Conservation (phyloP, 1,284 basidiomycete genomes). For the Leccinum colubrinum region DNA sequence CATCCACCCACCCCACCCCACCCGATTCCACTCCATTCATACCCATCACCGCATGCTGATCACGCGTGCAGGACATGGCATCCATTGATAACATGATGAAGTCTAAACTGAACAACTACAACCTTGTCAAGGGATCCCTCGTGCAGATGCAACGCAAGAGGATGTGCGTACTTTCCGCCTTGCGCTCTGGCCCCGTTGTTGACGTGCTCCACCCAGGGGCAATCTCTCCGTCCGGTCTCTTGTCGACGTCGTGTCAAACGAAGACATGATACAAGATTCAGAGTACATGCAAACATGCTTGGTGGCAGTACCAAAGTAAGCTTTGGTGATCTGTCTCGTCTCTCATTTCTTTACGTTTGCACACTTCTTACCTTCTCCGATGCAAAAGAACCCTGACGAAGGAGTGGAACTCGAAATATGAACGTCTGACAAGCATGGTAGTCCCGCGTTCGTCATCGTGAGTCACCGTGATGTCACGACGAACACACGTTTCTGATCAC, state of each 20-base stretch:
- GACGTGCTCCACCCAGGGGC: constrained; percentile 55
- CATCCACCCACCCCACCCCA: constrained; percentile 6
- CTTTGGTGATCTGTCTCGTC: constrained; percentile 11
- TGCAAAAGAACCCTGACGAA: constrained; percentile 71
- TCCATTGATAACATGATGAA: constrained; percentile 91
- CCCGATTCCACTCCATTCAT: constrained; percentile 9
- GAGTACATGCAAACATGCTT: constrained; percentile 94
- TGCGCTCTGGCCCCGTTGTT: constrained; percentile 5
- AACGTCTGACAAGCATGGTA: constrained; percentile 86
- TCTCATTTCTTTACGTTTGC: constrained; percentile 1
- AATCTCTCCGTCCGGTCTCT: constrained; percentile 91
- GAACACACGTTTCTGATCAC: constrained; percentile 23
- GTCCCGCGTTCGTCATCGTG: constrained; percentile 94
- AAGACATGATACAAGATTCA: constrained; percentile 83
- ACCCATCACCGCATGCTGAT: constrained; percentile 16
- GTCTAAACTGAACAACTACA: constrained; percentile 89
- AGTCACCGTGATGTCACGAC: constrained; percentile 29
- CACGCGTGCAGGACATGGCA: constrained; percentile 70
- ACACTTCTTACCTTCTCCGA: constrained; percentile 11
- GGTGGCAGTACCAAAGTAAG: constrained; percentile 93
- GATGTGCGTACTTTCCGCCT: constrained; percentile 53
- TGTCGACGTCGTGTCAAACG: constrained; percentile 81
- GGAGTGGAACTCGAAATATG: constrained; percentile 90
- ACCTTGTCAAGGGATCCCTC: constrained; percentile 90
- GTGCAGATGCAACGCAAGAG: constrained; percentile 95